Evolutionary conservation across 805 yeast species (phyloP).

Genomic region (Blastobotrys terrestris): DNA sequence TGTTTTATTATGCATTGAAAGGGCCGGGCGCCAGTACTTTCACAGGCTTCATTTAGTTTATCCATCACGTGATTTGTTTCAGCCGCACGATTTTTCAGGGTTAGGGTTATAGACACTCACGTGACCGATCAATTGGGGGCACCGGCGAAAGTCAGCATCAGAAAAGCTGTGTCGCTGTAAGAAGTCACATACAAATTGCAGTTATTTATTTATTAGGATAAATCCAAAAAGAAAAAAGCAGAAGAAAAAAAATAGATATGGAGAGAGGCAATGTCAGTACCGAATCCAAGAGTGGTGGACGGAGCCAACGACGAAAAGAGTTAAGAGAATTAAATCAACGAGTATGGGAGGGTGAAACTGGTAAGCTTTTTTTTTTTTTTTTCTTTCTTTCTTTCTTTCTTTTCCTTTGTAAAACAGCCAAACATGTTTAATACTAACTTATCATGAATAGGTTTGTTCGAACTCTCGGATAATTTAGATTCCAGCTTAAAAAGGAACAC

Average conservation of each 20-base stretch:
- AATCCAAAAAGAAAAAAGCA: too few relatives aligned
- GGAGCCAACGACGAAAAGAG: conserved; percentile 22
- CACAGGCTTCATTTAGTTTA: too few relatives aligned
- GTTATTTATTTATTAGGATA: too few relatives aligned
- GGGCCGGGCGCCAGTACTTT: too few relatives aligned
- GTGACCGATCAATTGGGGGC: background rate
- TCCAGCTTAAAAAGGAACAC: conserved; percentile 75
- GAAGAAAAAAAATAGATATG: background rate
- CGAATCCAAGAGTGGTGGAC: background rate
- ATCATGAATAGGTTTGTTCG: conserved; percentile 17
- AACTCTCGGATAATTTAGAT: conserved; percentile 35
- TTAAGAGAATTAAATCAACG: conserved; percentile 37
- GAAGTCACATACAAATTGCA: background rate
- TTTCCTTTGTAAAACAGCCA: too few relatives aligned
- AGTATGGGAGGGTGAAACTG: conserved; percentile 50
- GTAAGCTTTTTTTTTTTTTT: conserved; percentile 18
- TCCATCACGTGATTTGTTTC: too few relatives aligned
- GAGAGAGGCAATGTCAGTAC: background rate
- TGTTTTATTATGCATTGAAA: background rate
- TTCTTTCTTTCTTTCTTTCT: background rate
- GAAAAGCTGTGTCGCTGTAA: background rate
- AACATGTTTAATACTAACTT: background rate
- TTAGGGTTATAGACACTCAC: background rate
- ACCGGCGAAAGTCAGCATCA: too few relatives aligned
- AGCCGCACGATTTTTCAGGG: background rate